phyloP scores from a whole-genome alignment of 2,329 filamentous ascomycete species.

The Phyllosticta paracitricarpa region DNA sequence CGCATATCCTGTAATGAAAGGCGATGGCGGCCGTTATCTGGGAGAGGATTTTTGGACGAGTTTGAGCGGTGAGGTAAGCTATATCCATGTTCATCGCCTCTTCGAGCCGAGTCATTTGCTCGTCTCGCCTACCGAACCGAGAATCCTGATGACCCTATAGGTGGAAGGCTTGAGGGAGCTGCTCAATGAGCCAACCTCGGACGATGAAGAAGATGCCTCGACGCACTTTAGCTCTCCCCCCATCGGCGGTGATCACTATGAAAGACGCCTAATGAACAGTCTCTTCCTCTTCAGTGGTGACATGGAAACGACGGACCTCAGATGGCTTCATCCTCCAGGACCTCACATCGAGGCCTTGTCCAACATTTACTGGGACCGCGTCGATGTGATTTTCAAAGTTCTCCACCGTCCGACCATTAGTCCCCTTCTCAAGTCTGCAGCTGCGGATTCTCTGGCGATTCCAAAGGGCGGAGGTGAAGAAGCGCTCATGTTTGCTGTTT shows the following conservation, averaged over 20 bases:
- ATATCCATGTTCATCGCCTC: slow-evolving; percentile 3
- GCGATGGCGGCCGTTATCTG: slow-evolving; percentile 16
- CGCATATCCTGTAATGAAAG: slow-evolving; percentile 9
- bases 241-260: slow-evolving; percentile 9
- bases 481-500: slow-evolving; percentile 33
- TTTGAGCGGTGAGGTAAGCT: slow-evolving; percentile 21
- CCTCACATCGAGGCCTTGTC: slow-evolving; percentile 60
- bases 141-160: background rate
- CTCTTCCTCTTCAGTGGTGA: slow-evolving; percentile 15
- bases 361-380: slow-evolving; percentile 63
- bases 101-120: background rate
- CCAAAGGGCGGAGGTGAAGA: slow-evolving; percentile 54
- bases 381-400: slow-evolving; percentile 63
- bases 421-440: slow-evolving; percentile 15
- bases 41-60: slow-evolving; percentile 26
- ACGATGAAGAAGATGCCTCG: slow-evolving; percentile 16
- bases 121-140: background rate
- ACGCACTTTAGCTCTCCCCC: slow-evolving; percentile 1
- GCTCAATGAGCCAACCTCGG: slow-evolving; percentile 19
- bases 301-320: slow-evolving; percentile 12
- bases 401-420: slow-evolving; percentile 64
- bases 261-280: slow-evolving; percentile 14
- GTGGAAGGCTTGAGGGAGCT: slow-evolving; percentile 15
- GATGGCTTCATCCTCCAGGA: slow-evolving; percentile 49
- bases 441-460: slow-evolving; percentile 34